Evolutionary conservation across 78 protist species (phyloP).

Genomic region (Tieghemostelium lacteum): DNA sequence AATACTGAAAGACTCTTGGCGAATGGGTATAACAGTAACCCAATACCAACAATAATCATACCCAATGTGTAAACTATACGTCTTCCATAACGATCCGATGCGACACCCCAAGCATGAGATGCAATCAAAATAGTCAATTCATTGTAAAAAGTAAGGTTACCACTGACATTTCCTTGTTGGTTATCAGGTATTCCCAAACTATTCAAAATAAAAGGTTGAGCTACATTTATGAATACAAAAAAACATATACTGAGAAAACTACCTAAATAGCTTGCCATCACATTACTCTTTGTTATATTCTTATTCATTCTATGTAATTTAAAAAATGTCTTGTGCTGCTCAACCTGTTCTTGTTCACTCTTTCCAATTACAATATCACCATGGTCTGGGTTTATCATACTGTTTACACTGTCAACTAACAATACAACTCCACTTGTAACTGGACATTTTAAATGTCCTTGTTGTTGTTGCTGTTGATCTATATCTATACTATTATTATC

Average conservation of each 20-base stretch:
- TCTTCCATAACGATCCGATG: slow-evolving; percentile 54
- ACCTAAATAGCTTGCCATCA: slow-evolving; percentile 48
- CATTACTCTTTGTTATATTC: slow-evolving; percentile 21
- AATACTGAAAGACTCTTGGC: slow-evolving; percentile 6
- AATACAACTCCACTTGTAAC: no score
- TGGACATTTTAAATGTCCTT: no score
- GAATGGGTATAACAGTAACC: slow-evolving; percentile 36
- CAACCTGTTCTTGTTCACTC: no score
- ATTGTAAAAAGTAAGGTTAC: slow-evolving; percentile 67
- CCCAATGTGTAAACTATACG: slow-evolving; percentile 27
- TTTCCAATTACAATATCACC: no score
- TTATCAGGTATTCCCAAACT: slow-evolving; percentile 29
- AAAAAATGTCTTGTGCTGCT: slow-evolving; percentile 45
- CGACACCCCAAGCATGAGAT: slow-evolving; percentile 59
- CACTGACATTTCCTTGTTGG: slow-evolving; percentile 41
- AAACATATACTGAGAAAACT: slow-evolving; percentile 67
- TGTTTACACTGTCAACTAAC: no score
- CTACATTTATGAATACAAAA: slow-evolving; percentile 72
- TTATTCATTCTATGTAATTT: slow-evolving; percentile 37
- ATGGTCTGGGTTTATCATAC: no score
- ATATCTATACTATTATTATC: no score
- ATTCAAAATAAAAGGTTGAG: slow-evolving; percentile 49
- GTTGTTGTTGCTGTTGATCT: no score
- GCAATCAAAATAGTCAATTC: slow-evolving; percentile 33
- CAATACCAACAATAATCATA: slow-evolving; percentile 36